phyloP scores from a whole-genome alignment of 2,329 filamentous ascomycete genomes.

The Hypocrella siamensis region DNA sequence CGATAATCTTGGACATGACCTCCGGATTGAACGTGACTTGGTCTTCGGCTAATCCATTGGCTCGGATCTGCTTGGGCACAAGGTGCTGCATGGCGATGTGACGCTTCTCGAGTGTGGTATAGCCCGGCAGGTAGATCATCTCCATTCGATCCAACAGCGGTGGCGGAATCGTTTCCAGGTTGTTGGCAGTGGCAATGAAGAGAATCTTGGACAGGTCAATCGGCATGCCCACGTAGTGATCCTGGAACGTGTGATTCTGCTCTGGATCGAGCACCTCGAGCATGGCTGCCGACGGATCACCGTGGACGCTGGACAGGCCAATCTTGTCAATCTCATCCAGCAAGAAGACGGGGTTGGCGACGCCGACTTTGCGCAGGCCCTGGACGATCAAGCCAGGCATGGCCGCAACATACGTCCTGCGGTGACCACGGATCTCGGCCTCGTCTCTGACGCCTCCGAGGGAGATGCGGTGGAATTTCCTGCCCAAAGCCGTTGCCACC shows the following conservation, averaged over 20 bases:
- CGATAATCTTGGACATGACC: constrained; percentile 89
- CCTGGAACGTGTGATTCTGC: constrained; percentile 87
- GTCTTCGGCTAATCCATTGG: constrained; percentile 66
- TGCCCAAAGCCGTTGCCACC: constrained; percentile 76
- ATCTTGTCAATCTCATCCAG: constrained; percentile 98
- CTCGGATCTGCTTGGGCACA: constrained; percentile 88
- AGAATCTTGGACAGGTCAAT: constrained; percentile 93
- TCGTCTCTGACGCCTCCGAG: constrained; percentile 92
- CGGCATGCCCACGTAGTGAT: constrained; percentile 92
- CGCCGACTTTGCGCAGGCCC: constrained; percentile 86
- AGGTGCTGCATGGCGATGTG: constrained; percentile 87
- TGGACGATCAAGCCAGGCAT: constrained; percentile 95
- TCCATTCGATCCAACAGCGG: constrained; percentile 95
- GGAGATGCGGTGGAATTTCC: constrained; percentile 94
- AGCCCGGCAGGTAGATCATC: constrained; percentile 81
- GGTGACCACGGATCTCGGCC: constrained; percentile 88
- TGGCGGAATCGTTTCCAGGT: constrained; percentile 84
- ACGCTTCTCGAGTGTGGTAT: constrained; percentile 92
- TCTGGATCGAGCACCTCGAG: constrained; percentile 94
- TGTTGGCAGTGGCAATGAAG: constrained; percentile 95
- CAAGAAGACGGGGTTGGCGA: constrained; percentile 87
- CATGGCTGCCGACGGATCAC: constrained; percentile 94
- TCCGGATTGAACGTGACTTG: constrained; percentile 67
- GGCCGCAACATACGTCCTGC: constrained; percentile 93
- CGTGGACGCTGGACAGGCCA: constrained; percentile 78